Evolutionary conservation across 495 filamentous ascomycete species (phyloP).

Genomic region (Xanthoparmelia taractica): DNA sequence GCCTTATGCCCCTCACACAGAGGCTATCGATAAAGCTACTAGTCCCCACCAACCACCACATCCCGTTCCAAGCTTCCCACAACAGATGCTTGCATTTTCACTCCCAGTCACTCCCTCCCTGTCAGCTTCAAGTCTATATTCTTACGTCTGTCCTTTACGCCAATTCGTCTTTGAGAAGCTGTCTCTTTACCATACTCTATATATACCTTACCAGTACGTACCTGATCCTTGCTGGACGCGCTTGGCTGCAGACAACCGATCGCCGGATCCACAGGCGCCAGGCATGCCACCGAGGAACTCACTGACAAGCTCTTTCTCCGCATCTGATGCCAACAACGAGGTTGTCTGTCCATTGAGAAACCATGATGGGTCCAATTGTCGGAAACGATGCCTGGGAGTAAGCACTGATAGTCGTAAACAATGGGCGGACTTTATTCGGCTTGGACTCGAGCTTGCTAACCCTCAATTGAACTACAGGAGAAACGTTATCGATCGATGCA

Average conservation of each 20-base stretch:
- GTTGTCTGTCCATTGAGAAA: constrained; percentile 95
- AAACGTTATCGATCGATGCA: constrained; percentile 99
- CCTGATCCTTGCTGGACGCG: constrained; percentile 1
- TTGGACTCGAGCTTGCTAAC: constrained; percentile 12
- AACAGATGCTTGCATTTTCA: constrained; percentile 1
- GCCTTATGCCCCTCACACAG: neutral
- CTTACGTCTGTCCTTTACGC: constrained; percentile 15
- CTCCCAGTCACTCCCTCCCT: constrained; percentile 3
- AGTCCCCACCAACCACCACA: constrained; percentile 8
- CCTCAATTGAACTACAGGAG: constrained; percentile 51
- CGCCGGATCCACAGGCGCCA: constrained; percentile 8
- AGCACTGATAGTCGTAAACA: constrained; percentile 39
- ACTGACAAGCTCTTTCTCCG: constrained; percentile 83
- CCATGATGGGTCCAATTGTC: constrained; percentile 93
- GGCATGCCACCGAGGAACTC: constrained; percentile 80
- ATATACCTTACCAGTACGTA: neutral
- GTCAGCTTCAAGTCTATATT: neutral
- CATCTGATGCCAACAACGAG: constrained; percentile 86
- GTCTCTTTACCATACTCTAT: neutral
- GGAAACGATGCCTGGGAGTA: constrained; percentile 95
- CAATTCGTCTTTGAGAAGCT: constrained; percentile 12
- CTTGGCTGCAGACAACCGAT: constrained; percentile 19
- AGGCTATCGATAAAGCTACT: constrained; percentile 8
- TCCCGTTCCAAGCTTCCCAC: constrained; percentile 7
- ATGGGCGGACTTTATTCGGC: neutral